Evolutionary conservation across 352 stramenopile species (phyloP).

Genomic region (Phytophthora kernoviae): DNA sequence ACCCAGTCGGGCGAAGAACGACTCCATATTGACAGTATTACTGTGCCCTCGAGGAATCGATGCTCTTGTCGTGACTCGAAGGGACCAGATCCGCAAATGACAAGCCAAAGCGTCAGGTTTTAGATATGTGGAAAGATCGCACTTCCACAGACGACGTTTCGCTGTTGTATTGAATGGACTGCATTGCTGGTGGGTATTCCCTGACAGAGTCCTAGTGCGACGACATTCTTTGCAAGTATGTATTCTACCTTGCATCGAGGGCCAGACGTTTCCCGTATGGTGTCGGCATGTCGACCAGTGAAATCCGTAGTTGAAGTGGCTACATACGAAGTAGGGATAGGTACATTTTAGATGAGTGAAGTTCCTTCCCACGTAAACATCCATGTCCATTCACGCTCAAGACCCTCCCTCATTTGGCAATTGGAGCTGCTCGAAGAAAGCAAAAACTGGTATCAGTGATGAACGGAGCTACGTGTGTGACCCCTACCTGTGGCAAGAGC

Average conservation of each 20-base stretch:
- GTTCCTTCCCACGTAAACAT: background rate
- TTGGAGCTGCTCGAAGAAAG: background rate
- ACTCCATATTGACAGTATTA: too few species aligned
- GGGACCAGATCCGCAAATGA: slow-evolving; percentile 13
- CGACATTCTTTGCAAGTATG: too few species aligned
- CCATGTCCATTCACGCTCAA: too few species aligned
- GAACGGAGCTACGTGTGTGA: slow-evolving; percentile 35
- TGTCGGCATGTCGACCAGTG: background rate
- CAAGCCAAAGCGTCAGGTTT: background rate
- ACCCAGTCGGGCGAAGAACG: slow-evolving; percentile 58
- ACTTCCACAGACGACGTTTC: slow-evolving; percentile 1
- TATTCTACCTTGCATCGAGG: too few species aligned
- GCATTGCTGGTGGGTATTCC: too few species aligned
- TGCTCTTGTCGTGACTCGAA: background rate
- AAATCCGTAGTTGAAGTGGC: too few species aligned
- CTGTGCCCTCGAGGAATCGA: background rate
- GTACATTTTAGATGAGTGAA: too few species aligned
- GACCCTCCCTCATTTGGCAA: too few species aligned
- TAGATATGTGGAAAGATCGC: slow-evolving; percentile 21
- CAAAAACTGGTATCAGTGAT: slow-evolving; percentile 1
- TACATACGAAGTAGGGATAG: background rate
- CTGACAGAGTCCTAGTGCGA: too few species aligned
- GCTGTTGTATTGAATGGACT: too few species aligned
- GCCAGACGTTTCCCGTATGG: too few species aligned
- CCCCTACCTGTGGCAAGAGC: slow-evolving; percentile 59